Base-by-base conservation (phyloP, 2,329 filamentous ascomycete genomes). In the Pyrenophora tritici-repentis region DNA sequence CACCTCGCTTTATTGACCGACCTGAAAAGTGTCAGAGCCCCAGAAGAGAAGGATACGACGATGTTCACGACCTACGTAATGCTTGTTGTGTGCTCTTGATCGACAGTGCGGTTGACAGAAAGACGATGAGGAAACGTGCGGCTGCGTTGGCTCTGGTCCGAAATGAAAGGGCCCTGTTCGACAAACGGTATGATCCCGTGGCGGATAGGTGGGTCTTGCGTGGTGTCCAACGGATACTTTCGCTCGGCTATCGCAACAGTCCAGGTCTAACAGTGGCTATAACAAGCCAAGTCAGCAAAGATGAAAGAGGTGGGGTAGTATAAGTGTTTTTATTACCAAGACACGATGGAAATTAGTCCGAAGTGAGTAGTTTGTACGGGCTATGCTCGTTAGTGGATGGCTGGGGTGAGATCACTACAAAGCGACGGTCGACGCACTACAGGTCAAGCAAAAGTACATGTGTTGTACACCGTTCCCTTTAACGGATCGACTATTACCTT, bases 151-250 rank as follows among this genome's bases (percentile, higher is more conserved):
- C 36, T 26, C 36, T 52, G 46, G 38, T 31, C 42, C 14, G 44
- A 48, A 50, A 43, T 54, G 42, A 49, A 58, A 47, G 57, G 50
- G 39, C 44, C 48, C 42, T 33, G 51, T 44, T 41, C 58, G 53
- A 60, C 67, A 69, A 70, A 65, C 65, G 53, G 47, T 36, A 45
- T 33, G 38, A 36, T 59, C 51, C 48, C 59, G 60, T 66, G 60
- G 53, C 55, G 54, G 63, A 48, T 55, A 49, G 47, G 53, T 34
- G 46, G 36, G 34, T 45, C 53, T 66, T 50, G 59, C 61, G 60
- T 57, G 50, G 34, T 58, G 40, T 61, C 61, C 58, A 64, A 60
- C 62, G 59, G 45, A 63, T 53, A 53, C 42, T 42, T 39, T 45
- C 38, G 43, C 42, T 66, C 55, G 53, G 55, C 41, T 62, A 53